Base-by-base conservation (phyloP, 2,329 filamentous ascomycete species). In the Pseudogymnoascus sp. region DNA sequence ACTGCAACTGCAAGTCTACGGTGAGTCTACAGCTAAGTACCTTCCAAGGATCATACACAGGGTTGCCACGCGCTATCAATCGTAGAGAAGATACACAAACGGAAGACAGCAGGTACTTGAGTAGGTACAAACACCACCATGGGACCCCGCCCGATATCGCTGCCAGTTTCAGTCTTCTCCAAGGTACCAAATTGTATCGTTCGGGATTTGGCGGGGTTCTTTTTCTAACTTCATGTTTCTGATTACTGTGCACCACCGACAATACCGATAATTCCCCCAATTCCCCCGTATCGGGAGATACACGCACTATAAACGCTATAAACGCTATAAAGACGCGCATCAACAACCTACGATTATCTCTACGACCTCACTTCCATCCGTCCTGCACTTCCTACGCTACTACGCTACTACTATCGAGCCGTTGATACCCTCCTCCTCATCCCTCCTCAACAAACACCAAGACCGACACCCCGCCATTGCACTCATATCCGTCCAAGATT, bases 361-460 rank as follows among this genome's bases (percentile, higher is more conserved):
- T 53, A 16, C 46, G 16, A 53, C 46, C n/a, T 53, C 14, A 53
- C 46, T 14, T 49, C 60, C 36, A n/a, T 25, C 16, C 59, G n/a
- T 61, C 59, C 18, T 18, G 1, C 34, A 61, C 59, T 43, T n/a
- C 31, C 31, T 12, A 34, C 31, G 9, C 31, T 34, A 34, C 11
- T 34, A 4, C 11, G 21, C 9, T 31, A 31, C 31, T 34, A 34
- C 31, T 34, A n/a, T 21, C 34, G 3, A 14, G 23, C 42, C 60
- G 12, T 49, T 53, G 28, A 34, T 23, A n/a, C 40, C 28, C 28
- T 31, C 28, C 8, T 3, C 56, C 56, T 21, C 21, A 3, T 21
- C 21, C 21, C 63, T 69, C 62, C 61, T 72, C 72, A 69, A 65
- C 53, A 59, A 59, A 49, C 42, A 65, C 59, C 62, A 46, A 28